A percentile compares a stretch with the other conserved stretches of the same genome.
Conservation (phyloP, 164 flowering plant genomes). For the Platanus orientalis region DNA sequence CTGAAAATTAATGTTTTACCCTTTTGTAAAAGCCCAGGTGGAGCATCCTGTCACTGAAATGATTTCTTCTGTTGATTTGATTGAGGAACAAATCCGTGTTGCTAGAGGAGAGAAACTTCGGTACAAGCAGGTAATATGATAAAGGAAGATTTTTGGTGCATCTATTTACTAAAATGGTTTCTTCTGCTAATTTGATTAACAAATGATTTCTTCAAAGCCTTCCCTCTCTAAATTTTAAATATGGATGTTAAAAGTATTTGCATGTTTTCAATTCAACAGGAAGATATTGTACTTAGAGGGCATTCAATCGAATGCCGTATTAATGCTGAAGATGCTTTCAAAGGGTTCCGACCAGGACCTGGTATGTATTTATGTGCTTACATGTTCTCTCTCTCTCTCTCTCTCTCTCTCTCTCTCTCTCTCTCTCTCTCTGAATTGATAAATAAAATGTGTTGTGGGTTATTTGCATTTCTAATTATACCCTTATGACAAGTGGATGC, state of each 20-base stretch:
- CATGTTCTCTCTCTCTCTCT: background rate
- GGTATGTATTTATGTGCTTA: conserved; percentile 39
- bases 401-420: background rate
- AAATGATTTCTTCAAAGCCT: background rate
- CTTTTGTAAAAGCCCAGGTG: conserved; percentile 44
- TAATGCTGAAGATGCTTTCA: conserved; percentile 98
- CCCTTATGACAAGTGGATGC: background rate
- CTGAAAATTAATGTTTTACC: too few relatives aligned
- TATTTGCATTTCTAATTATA: background rate
- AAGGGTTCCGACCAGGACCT: conserved; percentile 94
- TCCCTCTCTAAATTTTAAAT: background rate
- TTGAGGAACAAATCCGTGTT: too few relatives aligned
- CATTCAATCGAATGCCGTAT: conserved; percentile 99
- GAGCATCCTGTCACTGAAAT: conserved; percentile 99
- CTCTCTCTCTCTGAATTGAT: too few relatives aligned
- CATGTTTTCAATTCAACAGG: conserved; percentile 43
- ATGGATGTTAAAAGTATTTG: background rate
- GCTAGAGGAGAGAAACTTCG: too few relatives aligned
- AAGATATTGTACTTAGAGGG: conserved; percentile 93
- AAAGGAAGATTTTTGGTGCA: too few relatives aligned
- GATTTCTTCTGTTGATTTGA: conserved; percentile 21
- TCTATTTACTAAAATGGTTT: too few relatives aligned
- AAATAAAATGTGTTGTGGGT: background rate
- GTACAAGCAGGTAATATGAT: too few relatives aligned
- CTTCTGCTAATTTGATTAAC: too few relatives aligned